These are phyloP conservation scores for Gossypium ekmanianum DNA, from an alignment of 345 rosid genomes.

Conservation along the genomic window DNA sequence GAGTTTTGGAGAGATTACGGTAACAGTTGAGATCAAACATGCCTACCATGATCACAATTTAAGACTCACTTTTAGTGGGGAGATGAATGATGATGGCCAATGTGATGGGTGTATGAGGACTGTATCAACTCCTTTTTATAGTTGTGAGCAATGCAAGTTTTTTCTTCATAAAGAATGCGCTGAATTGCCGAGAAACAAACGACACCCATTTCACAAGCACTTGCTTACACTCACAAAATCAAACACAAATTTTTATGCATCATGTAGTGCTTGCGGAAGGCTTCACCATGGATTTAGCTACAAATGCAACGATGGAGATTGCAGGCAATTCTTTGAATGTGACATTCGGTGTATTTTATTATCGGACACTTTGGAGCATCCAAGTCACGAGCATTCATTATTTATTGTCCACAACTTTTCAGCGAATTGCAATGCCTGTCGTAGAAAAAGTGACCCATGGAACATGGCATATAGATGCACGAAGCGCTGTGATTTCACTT, in stretches of 20 bases:
- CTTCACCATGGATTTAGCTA: not conserved
- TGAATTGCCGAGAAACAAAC: slow-evolving; percentile 18
- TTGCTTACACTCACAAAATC: not conserved
- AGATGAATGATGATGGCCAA: not conserved
- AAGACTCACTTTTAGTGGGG: not conserved
- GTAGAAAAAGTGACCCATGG: not conserved
- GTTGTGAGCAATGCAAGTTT: slow-evolving; percentile 16
- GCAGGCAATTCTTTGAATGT: not conserved
- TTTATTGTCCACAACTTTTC: not conserved
- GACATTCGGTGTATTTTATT: not conserved
- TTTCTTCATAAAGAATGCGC: slow-evolving; percentile 22
- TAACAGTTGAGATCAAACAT: not conserved
- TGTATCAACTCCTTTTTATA: slow-evolving; percentile 8
- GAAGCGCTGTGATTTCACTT: not conserved
- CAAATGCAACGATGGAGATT: not conserved
- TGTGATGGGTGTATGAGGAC: slow-evolving; percentile 23
- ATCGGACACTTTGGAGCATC: not conserved
- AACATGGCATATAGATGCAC: not conserved
- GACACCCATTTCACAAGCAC: slow-evolving; percentile 10
- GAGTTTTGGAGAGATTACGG: not conserved
- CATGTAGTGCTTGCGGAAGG: no score
- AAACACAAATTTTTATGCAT: not conserved
- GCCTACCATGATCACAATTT: not conserved
- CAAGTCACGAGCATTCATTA: not conserved
- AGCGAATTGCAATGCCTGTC: not conserved